Percentiles rank a stretch among this genome's conserved stretches.
These are phyloP conservation scores for Talaromyces trachyspermus DNA, from an alignment of 495 filamentous ascomycete species.

Conservation along the genomic window DNA sequence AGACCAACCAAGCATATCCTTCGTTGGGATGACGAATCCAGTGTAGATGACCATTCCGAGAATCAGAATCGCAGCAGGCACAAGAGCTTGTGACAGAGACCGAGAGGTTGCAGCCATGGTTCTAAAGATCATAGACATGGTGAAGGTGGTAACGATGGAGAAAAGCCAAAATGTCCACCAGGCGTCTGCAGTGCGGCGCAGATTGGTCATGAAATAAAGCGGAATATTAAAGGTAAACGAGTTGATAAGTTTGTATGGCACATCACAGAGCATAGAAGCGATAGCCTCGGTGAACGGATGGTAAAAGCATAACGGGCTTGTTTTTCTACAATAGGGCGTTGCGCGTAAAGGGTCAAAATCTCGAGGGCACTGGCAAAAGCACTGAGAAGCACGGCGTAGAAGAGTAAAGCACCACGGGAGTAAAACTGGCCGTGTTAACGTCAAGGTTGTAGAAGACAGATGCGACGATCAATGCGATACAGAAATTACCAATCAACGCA, in stretches of 20 bases:
- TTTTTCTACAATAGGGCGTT: constrained; percentile 90
- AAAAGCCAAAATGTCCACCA: constrained; percentile 79
- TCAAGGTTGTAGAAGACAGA: constrained; percentile 75
- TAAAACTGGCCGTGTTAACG: constrained; percentile 61
- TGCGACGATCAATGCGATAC: constrained; percentile 71
- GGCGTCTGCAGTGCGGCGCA: constrained; percentile 67
- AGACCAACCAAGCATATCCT: constrained; percentile 70
- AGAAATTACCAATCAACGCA: constrained; percentile 62
- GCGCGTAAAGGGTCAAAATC: constrained; percentile 72
- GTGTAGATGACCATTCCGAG: constrained; percentile 81
- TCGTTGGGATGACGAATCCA: constrained; percentile 75
- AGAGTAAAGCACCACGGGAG: constrained; percentile 71
- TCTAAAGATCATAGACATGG: constrained; percentile 78
- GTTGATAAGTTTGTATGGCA: constrained; percentile 56
- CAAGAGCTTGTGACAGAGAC: constrained; percentile 75
- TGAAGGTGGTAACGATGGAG: constrained; percentile 55
- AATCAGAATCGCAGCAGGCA: constrained; percentile 75
- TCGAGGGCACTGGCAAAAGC: constrained; percentile 74
- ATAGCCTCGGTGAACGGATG: constrained; percentile 85
- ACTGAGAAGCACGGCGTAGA: constrained; percentile 82
- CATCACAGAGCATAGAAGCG: constrained; percentile 72
- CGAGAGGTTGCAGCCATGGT: constrained; percentile 73
- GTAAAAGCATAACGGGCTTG: constrained; percentile 87
- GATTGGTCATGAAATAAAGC: constrained; percentile 81
- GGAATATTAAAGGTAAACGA: constrained; percentile 58